Base-by-base conservation (phyloP, 2,329 filamentous ascomycete genomes). In the Alternaria brassicicola region DNA sequence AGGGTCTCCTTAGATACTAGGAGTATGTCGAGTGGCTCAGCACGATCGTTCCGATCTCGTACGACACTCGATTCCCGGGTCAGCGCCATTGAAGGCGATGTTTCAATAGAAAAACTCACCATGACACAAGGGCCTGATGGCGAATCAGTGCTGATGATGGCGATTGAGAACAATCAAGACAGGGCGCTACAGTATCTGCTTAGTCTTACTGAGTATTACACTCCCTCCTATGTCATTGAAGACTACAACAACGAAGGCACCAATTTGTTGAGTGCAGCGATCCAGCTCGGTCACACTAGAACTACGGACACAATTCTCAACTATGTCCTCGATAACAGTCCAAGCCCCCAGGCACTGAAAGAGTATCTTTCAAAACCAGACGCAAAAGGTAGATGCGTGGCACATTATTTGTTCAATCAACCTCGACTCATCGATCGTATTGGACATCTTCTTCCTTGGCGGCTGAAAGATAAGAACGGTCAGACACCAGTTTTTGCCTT, bases 401-500 rank as follows among this genome's bases (percentile, higher is more conserved):
- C 90, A n/a, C 95, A 99, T 77, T 99, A 99, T 76, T 83, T 99
- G 15, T 99, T 99, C 79, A 91, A 97, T 71, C 89, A 92, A 8
- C 95, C 95, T 2, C 84, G 86, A 52, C 82, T 99, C 19, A 95
- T 99, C 65, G 80, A 83, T 42, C 84, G 85, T 53, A 89, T 98
- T 59, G 93, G 93, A 2, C 84, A 85, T 59, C 79, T 94, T 64
- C 82, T 99, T 52, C 91, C 92, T 8, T 99, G 95, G 95, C 86
- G 88, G 57, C 87, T 96, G 76, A 92, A 89, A 66, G 95, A 99
- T 77, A 96, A 93, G 75, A 97, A 98, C 72, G 95, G 95, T 0
- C 95, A 98, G 78, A 99, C 96, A n/a, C 96, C 95, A 2, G 81
- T 99, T 8, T 98, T 99, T 75, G 95, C 83, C 98, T 1, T 98